Base-by-base conservation (phyloP, 441 rosid genomes). In the Pelargonium fulgidum region DNA sequence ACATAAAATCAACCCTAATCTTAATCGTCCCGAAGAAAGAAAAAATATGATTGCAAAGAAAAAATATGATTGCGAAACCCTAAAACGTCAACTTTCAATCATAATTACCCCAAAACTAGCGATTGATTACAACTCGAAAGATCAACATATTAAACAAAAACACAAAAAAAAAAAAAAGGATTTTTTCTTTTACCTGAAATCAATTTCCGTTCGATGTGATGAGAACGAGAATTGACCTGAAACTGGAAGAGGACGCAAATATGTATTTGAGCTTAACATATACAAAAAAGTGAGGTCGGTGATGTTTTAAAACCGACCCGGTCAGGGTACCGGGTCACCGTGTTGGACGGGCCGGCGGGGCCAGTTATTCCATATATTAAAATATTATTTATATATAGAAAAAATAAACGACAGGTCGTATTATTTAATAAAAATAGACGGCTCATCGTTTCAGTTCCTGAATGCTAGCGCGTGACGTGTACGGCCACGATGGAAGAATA, bases 1-100 rank as follows among this genome's bases (percentile, higher is more conserved):
- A 58, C 62, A 58, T 59, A 20, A 59, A 9, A 59, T 59, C 64
- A 59, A 59, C 64, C 64, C 33, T 22, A 59, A 59, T 59, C 63
- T 22, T 22, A 59, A 59, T 10, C 36, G 7, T 59, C 22, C 64
- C 11, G 36, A 59, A 26, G 64, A 59, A 59, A 20, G 64, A 59
- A n/a, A n/a, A n/a, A n/a, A n/a, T n/a, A n/a, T n/a, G n/a, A n/a
- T n/a, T n/a, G n/a, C n/a, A n/a, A 59, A 59, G 11, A 36, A 36
- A 59, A 59, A 36, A 59, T 29, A 59, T 22, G 33, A 59, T 59
- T 20, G 64, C 64, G 24, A 59, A 52, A 4, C 64, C 64, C 64
- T 59, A 22, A 59, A 59, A 59, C 33, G 1, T 9, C 41, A 20
- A 13, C 29, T 22, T 59, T 59, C 5, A 8, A 59, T 20, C 17